A percentile compares a stretch with the other conserved stretches of the same genome.
Conservation (phyloP, 345 rosid species). For the Anacardium occidentale region DNA sequence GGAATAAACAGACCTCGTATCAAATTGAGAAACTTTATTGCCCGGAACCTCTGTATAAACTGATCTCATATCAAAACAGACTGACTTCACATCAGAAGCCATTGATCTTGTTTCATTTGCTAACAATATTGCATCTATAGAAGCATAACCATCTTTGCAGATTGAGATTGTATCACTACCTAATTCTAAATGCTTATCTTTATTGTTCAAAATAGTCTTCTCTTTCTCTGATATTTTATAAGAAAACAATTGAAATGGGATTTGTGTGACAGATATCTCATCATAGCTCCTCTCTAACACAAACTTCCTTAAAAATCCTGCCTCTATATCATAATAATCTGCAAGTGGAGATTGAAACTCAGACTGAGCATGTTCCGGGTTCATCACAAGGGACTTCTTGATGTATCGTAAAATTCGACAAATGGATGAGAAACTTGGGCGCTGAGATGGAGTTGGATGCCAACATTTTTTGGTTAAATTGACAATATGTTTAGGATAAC, state of each 20-base stretch:
- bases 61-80: slow-evolving; percentile 42
- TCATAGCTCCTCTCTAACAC: slow-evolving; percentile 23
- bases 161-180: slow-evolving; percentile 35
- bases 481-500: slow-evolving; percentile 71
- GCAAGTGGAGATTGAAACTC: slow-evolving; percentile 50
- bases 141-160: slow-evolving; percentile 20
- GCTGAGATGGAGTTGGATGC: slow-evolving; percentile 62
- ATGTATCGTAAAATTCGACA: slow-evolving; percentile 73
- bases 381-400: slow-evolving; percentile 80
- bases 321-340: slow-evolving; percentile 72
- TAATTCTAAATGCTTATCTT: slow-evolving; percentile 36
- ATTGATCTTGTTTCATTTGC: slow-evolving; percentile 44
- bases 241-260: slow-evolving; percentile 82
- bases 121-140: slow-evolving; percentile 41
- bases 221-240: slow-evolving; percentile 66
- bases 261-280: slow-evolving; percentile 39
- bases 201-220: slow-evolving; percentile 36
- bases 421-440: slow-evolving; percentile 81
- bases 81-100: slow-evolving; percentile 42
- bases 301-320: slow-evolving; percentile 52
- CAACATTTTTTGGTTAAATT: slow-evolving; percentile 75
- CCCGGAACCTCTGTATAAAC: slow-evolving; percentile 39
- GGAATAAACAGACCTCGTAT: slow-evolving; percentile 38
- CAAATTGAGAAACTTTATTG: slow-evolving; percentile 24
- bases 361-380: slow-evolving; percentile 53